A percentile compares a stretch with the other conserved stretches of the same genome.
These are phyloP conservation scores for Myriosclerotinia curreyana DNA, from an alignment of 2,329 filamentous ascomycete species.

Conservation along the genomic window DNA sequence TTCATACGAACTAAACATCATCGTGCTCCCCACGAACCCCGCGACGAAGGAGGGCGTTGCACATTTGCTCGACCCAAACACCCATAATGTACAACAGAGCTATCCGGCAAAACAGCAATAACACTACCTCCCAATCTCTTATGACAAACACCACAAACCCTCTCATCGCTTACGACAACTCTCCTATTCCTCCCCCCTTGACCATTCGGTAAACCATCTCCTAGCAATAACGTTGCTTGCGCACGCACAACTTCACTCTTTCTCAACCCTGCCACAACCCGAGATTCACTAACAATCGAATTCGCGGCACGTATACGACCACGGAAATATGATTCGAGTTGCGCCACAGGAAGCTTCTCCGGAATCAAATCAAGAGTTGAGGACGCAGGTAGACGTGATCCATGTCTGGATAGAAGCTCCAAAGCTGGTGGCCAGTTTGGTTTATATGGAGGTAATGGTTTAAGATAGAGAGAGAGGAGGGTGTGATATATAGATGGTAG, in stretches of 20 bases:
- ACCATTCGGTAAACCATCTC: slow-evolving; percentile 56
- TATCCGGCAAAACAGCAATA: slow-evolving; percentile 84
- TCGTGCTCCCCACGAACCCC: slow-evolving; percentile 31
- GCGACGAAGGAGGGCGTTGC: slow-evolving; percentile 28
- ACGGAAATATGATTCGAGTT: slow-evolving; percentile 87
- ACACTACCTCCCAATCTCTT: slow-evolving; percentile 90
- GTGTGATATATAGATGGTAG: slow-evolving; percentile 85
- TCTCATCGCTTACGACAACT: slow-evolving; percentile 81
- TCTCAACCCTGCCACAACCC: slow-evolving; percentile 72
- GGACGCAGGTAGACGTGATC: slow-evolving; percentile 81
- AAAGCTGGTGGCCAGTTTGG: slow-evolving; percentile 77
- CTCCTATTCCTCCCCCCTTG: slow-evolving; percentile 59
- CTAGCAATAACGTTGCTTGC: slow-evolving; percentile 70
- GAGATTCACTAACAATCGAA: slow-evolving; percentile 73
- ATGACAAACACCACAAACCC: slow-evolving; percentile 87
- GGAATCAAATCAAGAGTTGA: slow-evolving; percentile 87
- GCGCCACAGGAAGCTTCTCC: slow-evolving; percentile 68
- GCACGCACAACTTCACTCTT: slow-evolving; percentile 76
- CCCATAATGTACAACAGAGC: slow-evolving; percentile 76
- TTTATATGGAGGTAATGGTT: slow-evolving; percentile 69
- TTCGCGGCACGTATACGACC: slow-evolving; percentile 86
- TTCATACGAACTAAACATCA: slow-evolving; percentile 22
- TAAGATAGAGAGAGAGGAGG: slow-evolving; percentile 83
- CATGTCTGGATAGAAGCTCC: slow-evolving; percentile 84
- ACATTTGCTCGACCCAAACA: slow-evolving; percentile 61